Evolutionary conservation across 805 yeast species (phyloP).

Genomic region (Candida patagonica): DNA sequence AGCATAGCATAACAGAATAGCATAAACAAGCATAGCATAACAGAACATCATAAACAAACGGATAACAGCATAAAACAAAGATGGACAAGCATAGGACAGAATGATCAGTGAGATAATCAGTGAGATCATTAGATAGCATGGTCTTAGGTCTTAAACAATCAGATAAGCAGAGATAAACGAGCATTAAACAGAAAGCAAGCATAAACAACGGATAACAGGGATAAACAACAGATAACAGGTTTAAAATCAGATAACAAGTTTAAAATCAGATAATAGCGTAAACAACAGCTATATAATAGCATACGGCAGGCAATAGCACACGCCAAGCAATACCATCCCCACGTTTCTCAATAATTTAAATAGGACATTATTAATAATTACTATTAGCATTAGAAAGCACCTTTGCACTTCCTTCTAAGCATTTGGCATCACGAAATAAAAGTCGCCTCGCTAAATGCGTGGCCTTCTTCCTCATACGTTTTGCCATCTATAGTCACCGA

Average conservation of each 20-base stretch:
- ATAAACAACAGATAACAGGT: no score
- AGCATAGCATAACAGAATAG: not conserved
- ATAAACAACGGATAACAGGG: no score
- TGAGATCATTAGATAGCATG: no score
- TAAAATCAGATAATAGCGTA: no score
- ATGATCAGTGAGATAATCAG: no score
- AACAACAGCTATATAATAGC: no score
- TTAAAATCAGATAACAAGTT: no score
- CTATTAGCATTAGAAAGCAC: not conserved
- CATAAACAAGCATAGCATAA: conserved; percentile 2
- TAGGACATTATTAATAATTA: not conserved
- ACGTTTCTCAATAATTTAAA: not conserved
- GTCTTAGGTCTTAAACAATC: no score
- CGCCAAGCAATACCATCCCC: no score
- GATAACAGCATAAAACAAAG: not conserved
- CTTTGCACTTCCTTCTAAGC: not conserved
- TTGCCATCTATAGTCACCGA: conserved; percentile 34
- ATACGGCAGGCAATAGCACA: no score
- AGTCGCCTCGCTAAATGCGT: conserved; percentile 71
- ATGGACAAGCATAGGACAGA: not conserved
- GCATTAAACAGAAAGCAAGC: no score
- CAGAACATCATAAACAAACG: not conserved
- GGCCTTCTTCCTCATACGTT: conserved; percentile 44
- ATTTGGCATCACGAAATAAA: conserved; percentile 41
- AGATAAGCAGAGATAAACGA: no score